phyloP scores from a whole-genome alignment of 129 eudicot genomes.

The Flaveria brownii region DNA sequence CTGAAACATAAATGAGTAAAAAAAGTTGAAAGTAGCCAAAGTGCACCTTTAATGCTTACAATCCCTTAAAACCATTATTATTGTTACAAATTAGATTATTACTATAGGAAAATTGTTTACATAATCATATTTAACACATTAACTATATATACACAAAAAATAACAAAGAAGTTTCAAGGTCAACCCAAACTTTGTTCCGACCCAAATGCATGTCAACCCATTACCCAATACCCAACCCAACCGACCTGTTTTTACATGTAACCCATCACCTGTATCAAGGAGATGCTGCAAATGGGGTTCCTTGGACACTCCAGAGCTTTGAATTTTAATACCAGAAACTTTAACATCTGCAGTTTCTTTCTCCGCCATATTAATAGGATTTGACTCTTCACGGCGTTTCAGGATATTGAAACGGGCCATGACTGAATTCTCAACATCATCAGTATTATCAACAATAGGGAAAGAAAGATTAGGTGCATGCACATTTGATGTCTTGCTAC shows the following conservation, averaged over 20 bases:
- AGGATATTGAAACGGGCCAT: conserved; percentile 62
- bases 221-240: conserved; percentile 8
- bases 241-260: neutral
- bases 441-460: conserved; percentile 34
- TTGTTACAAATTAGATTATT: neutral
- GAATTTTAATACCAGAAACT: conserved; percentile 2
- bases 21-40: neutral
- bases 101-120: neutral
- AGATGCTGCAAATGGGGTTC: conserved; percentile 29
- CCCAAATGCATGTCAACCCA: conserved; percentile 1
- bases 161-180: neutral
- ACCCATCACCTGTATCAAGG: conserved; percentile 13
- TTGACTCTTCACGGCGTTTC: conserved; percentile 43
- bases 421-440: conserved; percentile 55
- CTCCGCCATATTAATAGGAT: conserved; percentile 29
- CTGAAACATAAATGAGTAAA: neutral
- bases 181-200: neutral
- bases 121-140: neutral
- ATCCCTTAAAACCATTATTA: neutral
- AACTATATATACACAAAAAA: neutral
- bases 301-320: conserved; percentile 25
- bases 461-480: conserved; percentile 16
- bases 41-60: conserved; percentile 4
- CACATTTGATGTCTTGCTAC: conserved; percentile 12
- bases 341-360: conserved; percentile 15